Percentiles rank a stretch among this genome's conserved stretches.
Evolutionary conservation across 1,284 basidiomycete species (phyloP).

Genomic region (Ceratobasidium sp.): DNA sequence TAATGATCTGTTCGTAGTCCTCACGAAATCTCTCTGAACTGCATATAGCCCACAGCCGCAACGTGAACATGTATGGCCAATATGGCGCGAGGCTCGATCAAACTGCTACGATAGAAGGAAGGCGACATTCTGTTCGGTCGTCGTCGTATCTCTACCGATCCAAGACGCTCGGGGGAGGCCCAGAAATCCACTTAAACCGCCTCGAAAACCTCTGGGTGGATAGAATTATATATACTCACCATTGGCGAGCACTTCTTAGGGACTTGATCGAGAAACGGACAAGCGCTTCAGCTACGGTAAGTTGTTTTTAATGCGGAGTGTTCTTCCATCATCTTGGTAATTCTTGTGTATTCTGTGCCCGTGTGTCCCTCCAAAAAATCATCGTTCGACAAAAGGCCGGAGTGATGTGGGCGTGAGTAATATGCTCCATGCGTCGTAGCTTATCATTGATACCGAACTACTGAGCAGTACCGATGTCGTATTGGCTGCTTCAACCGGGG

Average conservation of each 20-base stretch:
- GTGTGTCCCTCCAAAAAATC: background rate
- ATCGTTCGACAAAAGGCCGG: constrained; percentile 11
- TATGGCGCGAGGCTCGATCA: constrained; percentile 45
- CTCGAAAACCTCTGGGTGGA: constrained; percentile 43
- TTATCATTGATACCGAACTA: background rate
- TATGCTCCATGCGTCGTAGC: background rate
- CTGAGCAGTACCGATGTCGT: too few relatives aligned
- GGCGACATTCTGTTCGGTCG: background rate
- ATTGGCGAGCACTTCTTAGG: constrained; percentile 34
- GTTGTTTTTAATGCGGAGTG: background rate
- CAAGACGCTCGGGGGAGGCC: constrained; percentile 13
- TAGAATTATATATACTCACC: constrained; percentile 42
- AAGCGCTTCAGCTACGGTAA: constrained; percentile 24
- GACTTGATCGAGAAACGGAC: constrained; percentile 28
- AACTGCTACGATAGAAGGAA: constrained; percentile 37
- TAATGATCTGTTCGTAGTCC: too few relatives aligned
- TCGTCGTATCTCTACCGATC: constrained; percentile 9
- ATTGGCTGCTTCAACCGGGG: too few relatives aligned
- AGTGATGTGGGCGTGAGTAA: constrained; percentile 43
- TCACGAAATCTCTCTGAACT: background rate
- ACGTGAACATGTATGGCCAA: constrained; percentile 47
- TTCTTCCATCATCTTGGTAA: too few relatives aligned
- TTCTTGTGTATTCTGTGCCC: too few relatives aligned
- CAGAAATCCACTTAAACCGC: constrained; percentile 37
- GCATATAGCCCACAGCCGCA: constrained; percentile 46